A percentile compares a stretch with the other conserved stretches of the same genome.
Evolutionary conservation across 768 basidiomycete genomes (phyloP).

Genomic region (Pleurotus ostreatus): DNA sequence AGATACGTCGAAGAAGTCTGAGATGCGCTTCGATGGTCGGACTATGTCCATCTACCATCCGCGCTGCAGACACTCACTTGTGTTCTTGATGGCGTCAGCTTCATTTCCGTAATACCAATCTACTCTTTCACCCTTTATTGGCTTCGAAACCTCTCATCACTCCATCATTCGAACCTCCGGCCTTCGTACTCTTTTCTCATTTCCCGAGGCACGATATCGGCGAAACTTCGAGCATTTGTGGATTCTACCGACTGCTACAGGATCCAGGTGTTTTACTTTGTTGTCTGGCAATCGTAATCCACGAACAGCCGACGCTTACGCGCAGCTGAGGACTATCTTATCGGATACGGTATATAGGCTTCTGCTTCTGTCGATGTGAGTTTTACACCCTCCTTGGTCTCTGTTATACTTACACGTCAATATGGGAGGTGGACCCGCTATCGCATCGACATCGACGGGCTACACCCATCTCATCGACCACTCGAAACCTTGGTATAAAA

Average conservation of each 20-base stretch:
- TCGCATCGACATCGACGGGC: slow-evolving; percentile 24
- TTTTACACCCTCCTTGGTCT: neutral
- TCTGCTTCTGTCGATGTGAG: slow-evolving; percentile 45
- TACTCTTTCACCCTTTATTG: neutral
- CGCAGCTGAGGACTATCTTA: neutral
- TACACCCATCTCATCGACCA: slow-evolving; percentile 47
- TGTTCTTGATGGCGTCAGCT: too few relatives aligned
- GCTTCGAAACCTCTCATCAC: neutral
- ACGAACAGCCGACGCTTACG: neutral
- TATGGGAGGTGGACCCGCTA: slow-evolving; percentile 46
- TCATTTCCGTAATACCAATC: neutral
- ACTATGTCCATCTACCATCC: neutral
- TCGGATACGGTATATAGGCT: slow-evolving; percentile 16
- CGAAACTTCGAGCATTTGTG: slow-evolving; percentile 3
- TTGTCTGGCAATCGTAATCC: neutral
- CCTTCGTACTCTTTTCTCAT: neutral
- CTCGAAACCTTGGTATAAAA: slow-evolving; percentile 55
- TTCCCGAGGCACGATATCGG: slow-evolving; percentile 6
- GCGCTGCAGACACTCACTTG: neutral
- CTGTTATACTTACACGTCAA: slow-evolving; percentile 7
- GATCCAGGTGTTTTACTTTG: neutral
- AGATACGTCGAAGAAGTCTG: neutral
- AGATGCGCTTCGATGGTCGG: neutral
- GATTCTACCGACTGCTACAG: slow-evolving; percentile 1
- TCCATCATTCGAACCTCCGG: neutral